A percentile compares a stretch with the other conserved stretches of the same genome.
Evolutionary conservation across 1,284 basidiomycete genomes (phyloP).

Genomic region (Cerioporus squamosus): DNA sequence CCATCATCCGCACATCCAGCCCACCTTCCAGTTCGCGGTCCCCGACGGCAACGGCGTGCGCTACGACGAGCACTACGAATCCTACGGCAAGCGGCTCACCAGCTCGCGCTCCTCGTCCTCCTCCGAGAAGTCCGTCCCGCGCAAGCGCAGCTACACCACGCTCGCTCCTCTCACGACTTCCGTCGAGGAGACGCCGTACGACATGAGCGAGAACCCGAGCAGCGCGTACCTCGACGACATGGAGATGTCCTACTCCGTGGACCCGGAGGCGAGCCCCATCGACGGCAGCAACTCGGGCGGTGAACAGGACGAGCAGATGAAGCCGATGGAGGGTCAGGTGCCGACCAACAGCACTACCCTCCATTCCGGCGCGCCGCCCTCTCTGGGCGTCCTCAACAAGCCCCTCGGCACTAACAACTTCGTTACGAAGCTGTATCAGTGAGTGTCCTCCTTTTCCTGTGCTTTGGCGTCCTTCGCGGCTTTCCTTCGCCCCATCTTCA

Average conservation of each 20-base stretch:
- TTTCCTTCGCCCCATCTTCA: too few relatives aligned
- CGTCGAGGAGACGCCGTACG: slow-evolving; percentile 39
- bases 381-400: slow-evolving; percentile 62
- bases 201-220: slow-evolving; percentile 33
- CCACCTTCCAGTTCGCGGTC: slow-evolving; percentile 47
- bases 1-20: slow-evolving; percentile 36
- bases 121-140: slow-evolving; percentile 54
- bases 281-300: slow-evolving; percentile 57
- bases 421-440: slow-evolving; percentile 84
- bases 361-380: slow-evolving; percentile 27
- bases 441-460: slow-evolving; percentile 35
- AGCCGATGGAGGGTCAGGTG: slow-evolving; percentile 33
- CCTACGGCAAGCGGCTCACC: slow-evolving; percentile 34
- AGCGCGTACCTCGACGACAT: slow-evolving; percentile 51
- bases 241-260: slow-evolving; percentile 47
- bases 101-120: slow-evolving; percentile 43
- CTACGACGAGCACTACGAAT: slow-evolving; percentile 40
- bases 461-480: background rate
- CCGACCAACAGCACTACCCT: slow-evolving; percentile 15
- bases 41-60: slow-evolving; percentile 36
- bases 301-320: slow-evolving; percentile 44
- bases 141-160: slow-evolving; percentile 65
- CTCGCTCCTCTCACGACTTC: slow-evolving; percentile 45
- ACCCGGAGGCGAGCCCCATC: slow-evolving; percentile 52
- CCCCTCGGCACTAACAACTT: slow-evolving; percentile 79